Evolutionary conservation across 805 yeast species (phyloP).

Genomic region (Candida parachauliodes): DNA sequence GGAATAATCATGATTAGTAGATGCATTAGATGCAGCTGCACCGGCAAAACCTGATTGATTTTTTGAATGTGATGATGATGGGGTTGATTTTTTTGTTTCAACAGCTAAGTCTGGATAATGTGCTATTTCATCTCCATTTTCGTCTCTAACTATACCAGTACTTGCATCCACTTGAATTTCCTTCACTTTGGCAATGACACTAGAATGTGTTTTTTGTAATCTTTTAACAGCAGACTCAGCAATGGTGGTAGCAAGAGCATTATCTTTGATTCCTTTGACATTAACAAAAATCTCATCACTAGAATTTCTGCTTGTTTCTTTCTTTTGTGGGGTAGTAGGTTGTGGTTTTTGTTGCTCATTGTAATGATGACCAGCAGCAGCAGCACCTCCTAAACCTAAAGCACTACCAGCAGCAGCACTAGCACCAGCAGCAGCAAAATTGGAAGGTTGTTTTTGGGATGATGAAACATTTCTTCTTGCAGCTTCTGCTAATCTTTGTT

Average conservation of each 20-base stretch:
- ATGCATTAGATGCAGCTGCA: constrained; percentile 4
- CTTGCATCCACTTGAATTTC: constrained; percentile 27
- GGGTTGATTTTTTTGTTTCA: not conserved
- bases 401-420: constrained; percentile 4
- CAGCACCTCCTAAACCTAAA: no score
- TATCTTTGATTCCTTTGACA: constrained; percentile 26
- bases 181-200: constrained; percentile 16
- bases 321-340: constrained; percentile 1
- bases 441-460: not conserved
- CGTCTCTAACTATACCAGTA: constrained; percentile 28
- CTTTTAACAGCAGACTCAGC: constrained; percentile 24
- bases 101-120: constrained; percentile 10
- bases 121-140: constrained; percentile 17
- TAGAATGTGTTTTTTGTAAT: constrained; percentile 21
- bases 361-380: not conserved
- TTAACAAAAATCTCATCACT: constrained; percentile 23
- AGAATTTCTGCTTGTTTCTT: not conserved
- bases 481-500: constrained; percentile 6
- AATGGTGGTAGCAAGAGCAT: constrained; percentile 21
- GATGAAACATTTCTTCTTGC: constrained; percentile 7
- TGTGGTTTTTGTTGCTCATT: not conserved
- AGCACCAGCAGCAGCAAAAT: constrained; percentile 3
- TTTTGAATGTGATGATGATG: not conserved
- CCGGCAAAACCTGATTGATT: constrained; percentile 1
- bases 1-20: constrained; percentile 1